Evolutionary conservation across 306 rosid species (phyloP), one percentile per base, ranked within the genome.

Genomic region (Arachis hypogaea): DNA sequence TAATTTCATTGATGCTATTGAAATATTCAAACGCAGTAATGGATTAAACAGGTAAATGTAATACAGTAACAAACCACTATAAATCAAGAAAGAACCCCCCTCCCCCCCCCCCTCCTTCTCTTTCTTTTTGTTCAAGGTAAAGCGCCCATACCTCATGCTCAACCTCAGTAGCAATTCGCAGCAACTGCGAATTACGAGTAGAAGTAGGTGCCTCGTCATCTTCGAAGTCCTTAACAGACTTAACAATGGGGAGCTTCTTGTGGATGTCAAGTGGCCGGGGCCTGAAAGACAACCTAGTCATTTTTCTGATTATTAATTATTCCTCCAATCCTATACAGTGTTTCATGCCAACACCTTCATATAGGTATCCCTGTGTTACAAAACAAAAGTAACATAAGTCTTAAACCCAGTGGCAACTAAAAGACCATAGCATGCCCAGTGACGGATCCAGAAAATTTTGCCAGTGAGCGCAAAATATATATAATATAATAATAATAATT

Each of bases 171-270:
- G 73, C 77, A 72, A 49, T 46, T 3, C 88, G 88, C n/a, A 81
- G 47, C 72, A 85, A 78, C 41, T 85, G 88, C 7, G 85, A 81
- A 81, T 85, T 82, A 12, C 88, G 88, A 12, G 88, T 85, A 43
- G 88, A 85, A 57, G 83, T 14, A 2, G 86, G 84, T 44, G 80
- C 11, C 68, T 85, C 88, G 10, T 85, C 88, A 61, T 85, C 88
- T 43, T 85, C 88, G 76, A 85, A 85, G 68, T 85, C 88, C 83
- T 81, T 85, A 54, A 85, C 6, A 59, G 88, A 85, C 82, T 85
- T 85, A 68, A 85, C 77, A 58, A 85, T 85, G 66, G 88, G 88
- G 64, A 85, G 85, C 86, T 85, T 85, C 88, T 84, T 84, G 76
- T 84, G 87, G 61, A 84, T 84, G 60, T 84, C 87, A 70, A 84